A percentile compares a stretch with the other conserved stretches of the same genome.
These are phyloP conservation scores for Solanum aculeatissimum DNA, from an alignment of 305 asterid species.

Conservation along the genomic window DNA sequence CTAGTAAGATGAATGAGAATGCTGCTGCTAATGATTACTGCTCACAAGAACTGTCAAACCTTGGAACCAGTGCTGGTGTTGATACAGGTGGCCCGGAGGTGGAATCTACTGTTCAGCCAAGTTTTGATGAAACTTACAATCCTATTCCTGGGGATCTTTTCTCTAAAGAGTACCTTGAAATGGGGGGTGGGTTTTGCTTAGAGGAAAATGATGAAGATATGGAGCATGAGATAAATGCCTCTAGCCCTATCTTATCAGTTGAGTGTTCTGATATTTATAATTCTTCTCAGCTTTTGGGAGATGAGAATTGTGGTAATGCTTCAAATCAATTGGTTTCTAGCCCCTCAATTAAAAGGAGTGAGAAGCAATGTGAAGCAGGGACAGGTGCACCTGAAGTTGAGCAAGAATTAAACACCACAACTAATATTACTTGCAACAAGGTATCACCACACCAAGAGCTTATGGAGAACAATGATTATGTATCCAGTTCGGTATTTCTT, in stretches of 20 bases:
- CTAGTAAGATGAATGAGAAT: slow-evolving; percentile 1
- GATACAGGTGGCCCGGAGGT: slow-evolving; percentile 12
- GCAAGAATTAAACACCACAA: background rate
- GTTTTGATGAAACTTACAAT: slow-evolving; percentile 3
- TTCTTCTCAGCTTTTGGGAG: slow-evolving; percentile 5
- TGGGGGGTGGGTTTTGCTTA: slow-evolving; percentile 82
- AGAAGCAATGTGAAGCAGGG: background rate
- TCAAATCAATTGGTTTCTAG: background rate
- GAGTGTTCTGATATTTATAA: slow-evolving; percentile 6
- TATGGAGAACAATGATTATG: slow-evolving; percentile 11
- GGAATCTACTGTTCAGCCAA: slow-evolving; percentile 1
- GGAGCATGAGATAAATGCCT: slow-evolving; percentile 9
- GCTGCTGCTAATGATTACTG: background rate
- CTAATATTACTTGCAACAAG: background rate
- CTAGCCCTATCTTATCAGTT: slow-evolving; percentile 1
- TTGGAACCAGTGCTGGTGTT: background rate
- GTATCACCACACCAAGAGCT: background rate
- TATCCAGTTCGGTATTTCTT: slow-evolving; percentile 13
- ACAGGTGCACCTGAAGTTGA: background rate
- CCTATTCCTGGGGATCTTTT: slow-evolving; percentile 13
- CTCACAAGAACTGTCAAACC: slow-evolving; percentile 1
- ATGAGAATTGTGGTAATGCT: slow-evolving; percentile 10
- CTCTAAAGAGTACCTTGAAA: slow-evolving; percentile 44
- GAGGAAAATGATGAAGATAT: slow-evolving; percentile 31
- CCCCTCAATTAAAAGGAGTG: slow-evolving; percentile 1